Evolutionary conservation across 768 basidiomycete genomes (phyloP), one percentile per base, ranked within the genome.

Genomic region (Ramaria rubella): DNA sequence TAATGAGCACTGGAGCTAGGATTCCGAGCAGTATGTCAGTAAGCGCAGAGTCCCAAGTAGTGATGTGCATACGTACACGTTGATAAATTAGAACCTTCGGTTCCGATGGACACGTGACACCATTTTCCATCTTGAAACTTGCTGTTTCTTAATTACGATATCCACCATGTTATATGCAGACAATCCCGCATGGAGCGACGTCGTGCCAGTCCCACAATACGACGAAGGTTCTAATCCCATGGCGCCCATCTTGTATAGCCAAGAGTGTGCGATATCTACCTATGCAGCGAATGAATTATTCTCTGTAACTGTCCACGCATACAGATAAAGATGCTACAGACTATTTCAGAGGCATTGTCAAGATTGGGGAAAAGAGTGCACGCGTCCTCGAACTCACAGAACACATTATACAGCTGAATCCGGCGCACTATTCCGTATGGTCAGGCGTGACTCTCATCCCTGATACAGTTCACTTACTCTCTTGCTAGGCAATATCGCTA

Each of bases 361-460:
- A 83, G 64, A 72, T 73, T 0, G 82, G 81, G 3, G 95, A 98
- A 75, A 83, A 83, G 73, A 92, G 85, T 59, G 71, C 77, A 19
- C 77, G 95, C 33, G 93, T 87, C 11, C 80, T 99, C 52, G 80
- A 87, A 62, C 77, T 99, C 29, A 99, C 96, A 0, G 90, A 95
- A 70, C 76, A 74, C 36, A 82, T 98, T 63, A 95, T 99, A 61
- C 79, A 86, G 26, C 75, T 87, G 70, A 99, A 99, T 68, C 94
- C 96, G 5, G 93, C 91, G 1, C 96, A 98, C 67, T 99, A 97
- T 67, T 88, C 94, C 50, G 93, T 94, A 62, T 99, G 96, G 95
- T 94, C 67, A 58, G 84, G 66, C 17, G 26, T 55, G 21, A 9
- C 3, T 4, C 21, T 26, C 17, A 31, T 42, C 9, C 26, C 53